Evolutionary conservation across 345 rosid genomes (phyloP), one percentile per base, ranked within the genome.

Genomic region (Dimocarpus longan): DNA sequence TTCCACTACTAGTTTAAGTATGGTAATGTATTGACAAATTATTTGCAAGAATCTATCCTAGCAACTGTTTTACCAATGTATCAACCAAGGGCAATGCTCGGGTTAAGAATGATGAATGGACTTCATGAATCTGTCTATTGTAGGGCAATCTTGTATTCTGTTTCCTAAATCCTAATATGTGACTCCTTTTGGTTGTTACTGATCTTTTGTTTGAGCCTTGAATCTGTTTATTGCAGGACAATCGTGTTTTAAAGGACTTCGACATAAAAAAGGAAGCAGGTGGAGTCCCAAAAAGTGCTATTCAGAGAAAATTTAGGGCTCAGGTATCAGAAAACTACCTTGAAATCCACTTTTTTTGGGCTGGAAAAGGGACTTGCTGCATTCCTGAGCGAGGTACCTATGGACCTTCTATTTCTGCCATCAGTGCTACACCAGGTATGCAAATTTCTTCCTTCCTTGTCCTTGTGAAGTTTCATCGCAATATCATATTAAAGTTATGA

Each of bases 371-470:
- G 68, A 86, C 86, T 16, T 79, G 85, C 40, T 81, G 83, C 57
- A 32, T 81, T 32, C 88, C 86, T 22, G 73, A 46, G 16, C 82
- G 67, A 65, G 87, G 78, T 56, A 84, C 84, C 15, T 86, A 86
- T 26, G 89, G 89, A 37, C 89, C 89, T 19, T 60, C 73, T n/a
- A 72, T 86, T 74, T 83, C 94, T n/a, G 92, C 92, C 62, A 82
- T 91, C 82, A 89, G 92, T 78, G 94, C 90, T 43, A 77, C 82
- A 24, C 89, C 95, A 82, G 93, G 93, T 90, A 78, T 21, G 78
- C 28, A 54, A 60, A n/a, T 21, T 59, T 59, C 10, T 22, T 21
- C 12, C 19, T 11, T 42, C 13, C 9, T 48, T 44, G 21, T 66
- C 1, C 12, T 43, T 28, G n/a, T 15, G 22, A 70, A 6, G 37